Percentiles rank a stretch among this genome's conserved stretches.
Evolutionary conservation across 768 basidiomycete species (phyloP).

Genomic region (Postia placenta): DNA sequence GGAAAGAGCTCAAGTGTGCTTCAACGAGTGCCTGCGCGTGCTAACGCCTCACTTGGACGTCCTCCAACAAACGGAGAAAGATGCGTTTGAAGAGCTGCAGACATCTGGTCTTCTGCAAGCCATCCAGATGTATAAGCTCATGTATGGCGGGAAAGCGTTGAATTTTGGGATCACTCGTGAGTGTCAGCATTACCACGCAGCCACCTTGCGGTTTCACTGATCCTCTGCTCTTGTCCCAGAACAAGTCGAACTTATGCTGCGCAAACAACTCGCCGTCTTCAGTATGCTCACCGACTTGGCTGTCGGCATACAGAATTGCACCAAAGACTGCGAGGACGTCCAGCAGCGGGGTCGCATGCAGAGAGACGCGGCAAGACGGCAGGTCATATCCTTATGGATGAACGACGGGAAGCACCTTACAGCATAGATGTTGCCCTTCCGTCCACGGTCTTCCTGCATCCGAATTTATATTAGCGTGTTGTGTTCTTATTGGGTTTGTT

Average conservation of each 20-base stretch:
- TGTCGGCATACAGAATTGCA: constrained; percentile 17
- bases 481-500: too few species aligned
- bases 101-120: constrained; percentile 15
- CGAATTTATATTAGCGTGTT: too few species aligned
- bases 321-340: constrained; percentile 14
- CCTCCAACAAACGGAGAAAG: constrained; percentile 9
- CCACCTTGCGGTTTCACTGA: not conserved
- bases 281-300: constrained; percentile 14
- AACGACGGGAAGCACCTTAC: not conserved
- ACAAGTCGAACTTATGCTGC: constrained; percentile 14
- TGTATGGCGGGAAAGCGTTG: constrained; percentile 18
- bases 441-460: too few species aligned
- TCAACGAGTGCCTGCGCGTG: constrained; percentile 13
- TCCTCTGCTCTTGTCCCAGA: constrained; percentile 4
- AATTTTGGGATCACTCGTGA: constrained; percentile 18
- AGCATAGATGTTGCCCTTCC: too few species aligned
- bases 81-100: constrained; percentile 9
- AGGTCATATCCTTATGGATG: constrained; percentile 17
- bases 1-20: constrained; percentile 18
- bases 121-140: constrained; percentile 16
- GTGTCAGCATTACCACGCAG: constrained; percentile 1
- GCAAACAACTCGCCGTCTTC: constrained; percentile 16
- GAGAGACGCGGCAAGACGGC: constrained; percentile 13
- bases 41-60: constrained; percentile 14
- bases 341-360: constrained; percentile 11